Evolutionary conservation across 345 rosid genomes (phyloP), one percentile per base, ranked within the genome.

Genomic region (Eucalyptus viminalis): DNA sequence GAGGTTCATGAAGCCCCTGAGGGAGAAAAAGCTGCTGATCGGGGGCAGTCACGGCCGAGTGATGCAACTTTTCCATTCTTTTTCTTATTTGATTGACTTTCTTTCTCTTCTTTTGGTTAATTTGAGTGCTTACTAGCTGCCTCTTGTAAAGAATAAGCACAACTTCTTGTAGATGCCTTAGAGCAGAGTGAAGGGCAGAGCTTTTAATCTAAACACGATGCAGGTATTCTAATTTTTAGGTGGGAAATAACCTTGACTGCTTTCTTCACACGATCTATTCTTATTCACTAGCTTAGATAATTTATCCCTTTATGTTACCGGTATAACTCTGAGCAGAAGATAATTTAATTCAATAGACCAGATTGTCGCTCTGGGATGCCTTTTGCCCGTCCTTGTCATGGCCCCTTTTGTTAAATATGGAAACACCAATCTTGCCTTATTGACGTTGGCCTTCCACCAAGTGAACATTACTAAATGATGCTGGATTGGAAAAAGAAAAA

Each of bases 11-110:
- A 89, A 81, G 92, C 86, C n/a, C 88, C 86, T 19, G 96, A 92
- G 80, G 93, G 89, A 56, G 91, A 91, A 86, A 88, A 87, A 53
- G 90, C 91, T 45, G 87, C 88, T 88, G 92, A 89, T 85, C 60
- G 34, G 89, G 89, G 67, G 31, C 94, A 29, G 91, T 90, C 67
- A 49, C 92, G 62, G 69, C 91, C 19, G 72, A 90, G 89, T 85
- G 49, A 89, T 86, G 81, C 49, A 29, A 37, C 49, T 47, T 22
- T 37, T 49, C 27, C 11, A 21, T 29, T 47, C 62, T 27, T 29
- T 53, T 53, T 54, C 27, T 56, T 17, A 22, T 25, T 86, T 29
- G 72, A 44, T 19, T 21, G 49, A 44, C 40, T 25, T 87, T n/a
- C 19, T 44, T 24, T 31, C 31, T 24, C 60, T 85, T 24, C 29